Percentiles rank a stretch among this genome's conserved stretches.
phyloP scores from a whole-genome alignment of 2,329 filamentous ascomycete genomes.

The Rachicladosporium sp. region DNA sequence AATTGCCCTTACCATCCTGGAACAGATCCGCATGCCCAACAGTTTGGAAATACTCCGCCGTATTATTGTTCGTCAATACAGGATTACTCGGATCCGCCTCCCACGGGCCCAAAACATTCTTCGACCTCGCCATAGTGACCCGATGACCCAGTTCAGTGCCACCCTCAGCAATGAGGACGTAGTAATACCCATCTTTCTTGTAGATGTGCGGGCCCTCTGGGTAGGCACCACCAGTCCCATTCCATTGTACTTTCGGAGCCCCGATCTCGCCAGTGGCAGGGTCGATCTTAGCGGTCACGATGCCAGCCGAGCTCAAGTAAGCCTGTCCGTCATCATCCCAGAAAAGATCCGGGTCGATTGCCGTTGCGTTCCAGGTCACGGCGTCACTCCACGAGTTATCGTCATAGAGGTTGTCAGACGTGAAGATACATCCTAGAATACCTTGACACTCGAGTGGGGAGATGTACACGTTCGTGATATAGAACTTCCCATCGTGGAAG shows the following conservation, averaged over 20 bases:
- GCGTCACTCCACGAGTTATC: slow-evolving; percentile 36
- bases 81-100: slow-evolving; percentile 14
- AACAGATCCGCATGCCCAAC: slow-evolving; percentile 47
- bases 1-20: slow-evolving; percentile 37
- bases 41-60: slow-evolving; percentile 31
- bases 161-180: slow-evolving; percentile 25
- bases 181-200: slow-evolving; percentile 25
- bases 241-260: slow-evolving; percentile 21
- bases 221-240: slow-evolving; percentile 23
- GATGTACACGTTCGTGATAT: slow-evolving; percentile 15
- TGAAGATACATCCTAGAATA: slow-evolving; percentile 33
- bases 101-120: slow-evolving; percentile 23
- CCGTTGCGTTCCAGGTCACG: slow-evolving; percentile 29
- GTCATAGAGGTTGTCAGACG: slow-evolving; percentile 31
- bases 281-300: slow-evolving; percentile 22
- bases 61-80: slow-evolving; percentile 16
- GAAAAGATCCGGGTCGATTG: slow-evolving; percentile 24
- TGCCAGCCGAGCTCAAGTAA: slow-evolving; percentile 32
- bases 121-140: slow-evolving; percentile 26
- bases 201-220: slow-evolving; percentile 29
- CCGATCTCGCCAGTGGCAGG: slow-evolving; percentile 20
- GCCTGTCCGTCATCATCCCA: slow-evolving; percentile 45
- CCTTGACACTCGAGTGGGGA: slow-evolving; percentile 22
- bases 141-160: slow-evolving; percentile 30
- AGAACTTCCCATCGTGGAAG: slow-evolving; percentile 29